Evolutionary conservation across 768 basidiomycete genomes (phyloP).

Genomic region (Boletus tomentosulus): DNA sequence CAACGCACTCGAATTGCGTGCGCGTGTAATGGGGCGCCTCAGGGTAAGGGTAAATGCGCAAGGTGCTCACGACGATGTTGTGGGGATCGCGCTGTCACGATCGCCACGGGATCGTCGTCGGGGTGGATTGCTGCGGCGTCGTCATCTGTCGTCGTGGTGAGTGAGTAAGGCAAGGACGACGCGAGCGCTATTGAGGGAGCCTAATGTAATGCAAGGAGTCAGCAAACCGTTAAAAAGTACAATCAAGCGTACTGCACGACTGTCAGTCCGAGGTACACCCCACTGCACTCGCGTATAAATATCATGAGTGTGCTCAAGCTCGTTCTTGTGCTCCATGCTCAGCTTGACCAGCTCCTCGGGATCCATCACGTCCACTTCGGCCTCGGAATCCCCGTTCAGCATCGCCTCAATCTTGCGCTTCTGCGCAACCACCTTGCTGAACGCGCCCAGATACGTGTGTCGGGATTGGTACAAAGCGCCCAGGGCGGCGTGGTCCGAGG

Average conservation of each 20-base stretch:
- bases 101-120: no score
- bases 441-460: conserved; percentile 49
- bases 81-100: no score
- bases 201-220: not conserved
- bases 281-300: conserved; percentile 26
- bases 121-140: no score
- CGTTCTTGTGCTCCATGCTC: conserved; percentile 14
- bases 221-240: not conserved
- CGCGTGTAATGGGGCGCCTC: no score
- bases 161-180: no score
- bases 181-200: not conserved
- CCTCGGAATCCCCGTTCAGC: conserved; percentile 51
- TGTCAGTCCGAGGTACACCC: conserved; percentile 12
- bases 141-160: no score
- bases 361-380: conserved; percentile 51
- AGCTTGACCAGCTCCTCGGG: conserved; percentile 36
- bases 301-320: conserved; percentile 47
- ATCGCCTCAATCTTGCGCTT: conserved; percentile 51
- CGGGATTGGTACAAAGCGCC: conserved; percentile 49
- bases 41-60: no score
- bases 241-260: not conserved
- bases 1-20: no score
- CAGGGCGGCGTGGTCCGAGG: conserved; percentile 48
- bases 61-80: no score
- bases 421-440: conserved; percentile 45